Evolutionary conservation across 305 asterid species (phyloP).

Genomic region (Fraxinus latifolia): DNA sequence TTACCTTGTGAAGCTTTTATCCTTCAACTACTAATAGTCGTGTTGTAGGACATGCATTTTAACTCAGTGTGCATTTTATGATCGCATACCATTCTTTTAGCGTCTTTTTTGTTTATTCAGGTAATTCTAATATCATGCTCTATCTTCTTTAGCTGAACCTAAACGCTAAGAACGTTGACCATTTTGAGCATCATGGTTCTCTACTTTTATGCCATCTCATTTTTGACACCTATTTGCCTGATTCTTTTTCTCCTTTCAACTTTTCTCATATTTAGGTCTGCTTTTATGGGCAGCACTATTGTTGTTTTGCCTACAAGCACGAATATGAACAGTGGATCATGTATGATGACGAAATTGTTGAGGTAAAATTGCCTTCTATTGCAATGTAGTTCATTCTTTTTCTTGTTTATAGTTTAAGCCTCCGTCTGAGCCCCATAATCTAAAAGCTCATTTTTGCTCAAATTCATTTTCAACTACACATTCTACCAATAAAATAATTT

Average conservation of each 20-base stretch:
- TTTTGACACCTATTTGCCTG: background rate
- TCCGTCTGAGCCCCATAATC: no score
- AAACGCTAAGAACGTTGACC: background rate
- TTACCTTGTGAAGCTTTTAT: background rate
- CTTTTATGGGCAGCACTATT: slow-evolving; percentile 90
- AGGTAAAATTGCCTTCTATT: slow-evolving; percentile 40
- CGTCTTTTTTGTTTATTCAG: background rate
- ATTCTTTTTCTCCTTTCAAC: background rate
- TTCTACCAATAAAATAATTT: no score
- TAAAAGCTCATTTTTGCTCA: no score
- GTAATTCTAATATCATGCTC: background rate
- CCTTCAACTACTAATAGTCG: background rate
- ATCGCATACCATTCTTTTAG: background rate
- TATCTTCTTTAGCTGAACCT: background rate
- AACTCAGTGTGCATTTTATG: background rate
- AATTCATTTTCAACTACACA: no score
- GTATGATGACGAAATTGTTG: slow-evolving; percentile 91
- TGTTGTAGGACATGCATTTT: background rate
- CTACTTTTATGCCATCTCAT: background rate
- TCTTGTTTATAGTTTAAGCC: background rate
- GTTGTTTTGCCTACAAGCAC: slow-evolving; percentile 79
- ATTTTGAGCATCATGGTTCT: background rate
- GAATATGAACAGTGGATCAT: slow-evolving; percentile 80
- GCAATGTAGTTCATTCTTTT: background rate
- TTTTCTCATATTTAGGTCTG: slow-evolving; percentile 46